phyloP scores from a whole-genome alignment of 2,329 filamentous ascomycete species.

The Beauveria varroae region DNA sequence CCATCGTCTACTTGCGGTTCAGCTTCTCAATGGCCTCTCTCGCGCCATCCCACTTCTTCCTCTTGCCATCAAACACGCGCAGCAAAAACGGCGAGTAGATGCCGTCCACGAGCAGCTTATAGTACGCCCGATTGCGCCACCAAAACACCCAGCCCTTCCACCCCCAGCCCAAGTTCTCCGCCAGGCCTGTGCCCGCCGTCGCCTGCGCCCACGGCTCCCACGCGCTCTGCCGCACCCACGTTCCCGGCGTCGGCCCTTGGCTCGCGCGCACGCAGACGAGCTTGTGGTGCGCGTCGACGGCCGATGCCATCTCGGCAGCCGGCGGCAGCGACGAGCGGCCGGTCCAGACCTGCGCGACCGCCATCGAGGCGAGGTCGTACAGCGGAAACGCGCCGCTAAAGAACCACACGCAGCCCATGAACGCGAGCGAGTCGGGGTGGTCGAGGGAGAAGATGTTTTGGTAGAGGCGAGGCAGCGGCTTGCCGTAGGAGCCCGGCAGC shows the following conservation, averaged over 20 bases:
- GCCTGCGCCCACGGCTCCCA: slow-evolving; percentile 34
- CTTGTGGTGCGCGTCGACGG: slow-evolving; percentile 25
- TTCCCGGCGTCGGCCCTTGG: slow-evolving; percentile 19
- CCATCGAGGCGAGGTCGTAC: slow-evolving; percentile 36
- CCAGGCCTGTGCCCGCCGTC: slow-evolving; percentile 33
- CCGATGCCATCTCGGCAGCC: slow-evolving; percentile 26
- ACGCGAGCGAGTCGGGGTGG: slow-evolving; percentile 35
- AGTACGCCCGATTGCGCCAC: slow-evolving; percentile 30
- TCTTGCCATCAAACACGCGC: slow-evolving; percentile 33
- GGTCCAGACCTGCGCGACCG: slow-evolving; percentile 35
- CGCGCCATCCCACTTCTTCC: slow-evolving; percentile 33
- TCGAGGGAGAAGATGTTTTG: slow-evolving; percentile 37
- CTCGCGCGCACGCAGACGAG: slow-evolving; percentile 24
- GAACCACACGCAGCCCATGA: slow-evolving; percentile 31
- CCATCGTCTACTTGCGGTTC: slow-evolving; percentile 14
- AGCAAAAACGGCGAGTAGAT: slow-evolving; percentile 33
- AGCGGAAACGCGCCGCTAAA: slow-evolving; percentile 28
- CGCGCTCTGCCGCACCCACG: slow-evolving; percentile 23
- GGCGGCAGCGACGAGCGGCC: slow-evolving; percentile 30
- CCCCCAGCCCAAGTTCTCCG: slow-evolving; percentile 33
- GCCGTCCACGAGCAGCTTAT: slow-evolving; percentile 29
- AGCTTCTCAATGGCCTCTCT: slow-evolving; percentile 26
- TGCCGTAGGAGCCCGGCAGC: slow-evolving; percentile 21
- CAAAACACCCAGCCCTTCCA: slow-evolving; percentile 34
- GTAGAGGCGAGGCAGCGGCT: slow-evolving; percentile 29